phyloP scores from a whole-genome alignment of 176 grass and related monocot genomes.

The Rhynchospora breviuscula region DNA sequence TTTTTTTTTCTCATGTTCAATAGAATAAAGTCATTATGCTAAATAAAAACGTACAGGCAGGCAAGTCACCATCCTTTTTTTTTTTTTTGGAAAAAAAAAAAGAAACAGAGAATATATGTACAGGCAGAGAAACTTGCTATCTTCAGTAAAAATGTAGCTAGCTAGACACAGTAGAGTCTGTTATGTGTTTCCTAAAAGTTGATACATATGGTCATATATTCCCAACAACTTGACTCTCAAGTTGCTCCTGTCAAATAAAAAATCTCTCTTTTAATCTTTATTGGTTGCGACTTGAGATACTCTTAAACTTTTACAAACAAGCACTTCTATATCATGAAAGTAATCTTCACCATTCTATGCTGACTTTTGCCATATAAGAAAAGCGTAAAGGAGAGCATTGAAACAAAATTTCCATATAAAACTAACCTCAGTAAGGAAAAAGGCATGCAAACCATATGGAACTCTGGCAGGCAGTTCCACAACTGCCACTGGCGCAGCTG shows the following conservation, averaged over 20 bases:
- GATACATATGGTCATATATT: neutral
- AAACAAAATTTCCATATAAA: neutral
- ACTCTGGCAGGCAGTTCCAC: slow-evolving; percentile 76
- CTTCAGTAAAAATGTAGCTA: no score
- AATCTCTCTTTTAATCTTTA: neutral
- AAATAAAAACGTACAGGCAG: no score
- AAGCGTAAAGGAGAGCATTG: neutral
- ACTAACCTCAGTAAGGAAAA: slow-evolving; percentile 74
- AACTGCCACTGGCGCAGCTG: slow-evolving; percentile 62
- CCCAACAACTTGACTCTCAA: slow-evolving; percentile 13
- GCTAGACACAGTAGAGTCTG: neutral
- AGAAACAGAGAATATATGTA: no score
- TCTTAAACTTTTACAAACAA: neutral
- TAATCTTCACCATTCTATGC: neutral
- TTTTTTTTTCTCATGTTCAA: no score
- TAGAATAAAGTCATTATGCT: no score
- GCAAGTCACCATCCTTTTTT: no score
- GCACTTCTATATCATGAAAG: neutral
- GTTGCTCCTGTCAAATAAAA: slow-evolving; percentile 21
- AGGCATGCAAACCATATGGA: slow-evolving; percentile 87
- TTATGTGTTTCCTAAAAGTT: neutral
- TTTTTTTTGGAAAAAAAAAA: no score
- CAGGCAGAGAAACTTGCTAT: no score
- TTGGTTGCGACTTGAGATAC: neutral
- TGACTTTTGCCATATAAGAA: neutral